Conservation (phyloP, 108 stramenopile species). For the Cyclotella atomus region DNA sequence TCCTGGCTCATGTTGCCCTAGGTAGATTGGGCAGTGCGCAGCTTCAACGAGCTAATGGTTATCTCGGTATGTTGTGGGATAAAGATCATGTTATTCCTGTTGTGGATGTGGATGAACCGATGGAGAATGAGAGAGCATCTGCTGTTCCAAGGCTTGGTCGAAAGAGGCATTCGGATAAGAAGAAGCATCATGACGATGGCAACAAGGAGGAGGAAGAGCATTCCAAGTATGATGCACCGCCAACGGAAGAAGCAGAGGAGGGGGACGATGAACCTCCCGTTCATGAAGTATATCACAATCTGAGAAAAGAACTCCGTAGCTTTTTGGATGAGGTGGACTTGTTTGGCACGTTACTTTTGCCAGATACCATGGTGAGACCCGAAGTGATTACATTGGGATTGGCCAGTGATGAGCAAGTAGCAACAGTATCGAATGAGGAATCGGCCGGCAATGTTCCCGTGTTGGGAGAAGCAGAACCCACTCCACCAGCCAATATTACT, state of each 20-base stretch:
- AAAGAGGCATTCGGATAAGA: too few species aligned
- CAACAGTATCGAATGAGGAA: background rate
- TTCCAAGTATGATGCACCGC: background rate
- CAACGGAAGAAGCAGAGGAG: constrained; percentile 5
- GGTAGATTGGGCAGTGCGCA: constrained; percentile 36
- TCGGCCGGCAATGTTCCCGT: too few species aligned
- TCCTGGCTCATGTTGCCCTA: constrained; percentile 19
- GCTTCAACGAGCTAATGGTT: constrained; percentile 23
- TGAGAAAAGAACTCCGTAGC: constrained; percentile 51
- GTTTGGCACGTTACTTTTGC: constrained; percentile 40
- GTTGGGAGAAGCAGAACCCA: too few species aligned
- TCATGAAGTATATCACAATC: constrained; percentile 49
- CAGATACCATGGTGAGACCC: constrained; percentile 17
- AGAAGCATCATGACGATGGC: background rate
- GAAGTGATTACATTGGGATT: constrained; percentile 10
- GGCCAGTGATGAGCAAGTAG: background rate
- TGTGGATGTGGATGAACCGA: background rate
- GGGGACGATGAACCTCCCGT: constrained; percentile 4
- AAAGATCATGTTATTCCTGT: constrained; percentile 31
- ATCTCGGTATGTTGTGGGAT: constrained; percentile 18
- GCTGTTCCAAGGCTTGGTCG: too few species aligned
- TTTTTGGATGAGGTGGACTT: constrained; percentile 48
- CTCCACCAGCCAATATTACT: background rate
- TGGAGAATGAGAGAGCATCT: background rate
- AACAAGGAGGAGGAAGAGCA: background rate